Base-by-base conservation (phyloP, 2,329 filamentous ascomycete species). In the Aureobasidium sp. region DNA sequence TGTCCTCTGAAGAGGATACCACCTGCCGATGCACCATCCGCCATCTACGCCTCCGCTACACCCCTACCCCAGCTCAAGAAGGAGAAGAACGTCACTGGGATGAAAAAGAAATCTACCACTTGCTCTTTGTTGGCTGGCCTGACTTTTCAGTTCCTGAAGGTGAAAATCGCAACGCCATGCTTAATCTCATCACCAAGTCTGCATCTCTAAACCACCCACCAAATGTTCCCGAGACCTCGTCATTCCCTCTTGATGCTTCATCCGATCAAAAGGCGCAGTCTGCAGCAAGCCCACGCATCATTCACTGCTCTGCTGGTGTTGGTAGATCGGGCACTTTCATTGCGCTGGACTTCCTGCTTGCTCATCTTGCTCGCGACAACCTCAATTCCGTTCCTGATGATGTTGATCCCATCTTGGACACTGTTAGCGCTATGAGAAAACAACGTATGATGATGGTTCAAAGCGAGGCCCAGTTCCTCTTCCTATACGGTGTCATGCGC, bases 391-490 rank as follows among this genome's bases (percentile, higher is more conserved):
- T 76, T 9, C 75, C 78, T 10, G 75, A 79, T 12, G 76, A 80
- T 51, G 70, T 75, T 29, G 92, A 97, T 69, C 83, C 88, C 2
- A 82, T 99, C 44, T 89, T 86, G 67, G 82, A 88, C 20, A 88
- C 89, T 0, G 92, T 99, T 60, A 88, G 96, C 68, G 76, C 79
- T 64, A 81, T 99, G 61, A 84, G 94, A 48, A 85, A 93, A 73
- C 94, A 99, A 78, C 84, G 94, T 20, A 89, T 90, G 78, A 90
- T 87, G 76, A 99, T 99, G 94, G 94, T 99, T 5, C 94, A 97
- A 76, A 87, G 89, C 50, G 89, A 93, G 68, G 73, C 82, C 52
- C 94, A 99, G 73, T 94, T 89, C 69, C 76, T 84, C 41, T 97
- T 97, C 73, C 84, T 99, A 62, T 97, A 99, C 76, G 86, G 91